phyloP scores from a whole-genome alignment of 2,329 filamentous ascomycete genomes.

The Aciculosporium take region DNA sequence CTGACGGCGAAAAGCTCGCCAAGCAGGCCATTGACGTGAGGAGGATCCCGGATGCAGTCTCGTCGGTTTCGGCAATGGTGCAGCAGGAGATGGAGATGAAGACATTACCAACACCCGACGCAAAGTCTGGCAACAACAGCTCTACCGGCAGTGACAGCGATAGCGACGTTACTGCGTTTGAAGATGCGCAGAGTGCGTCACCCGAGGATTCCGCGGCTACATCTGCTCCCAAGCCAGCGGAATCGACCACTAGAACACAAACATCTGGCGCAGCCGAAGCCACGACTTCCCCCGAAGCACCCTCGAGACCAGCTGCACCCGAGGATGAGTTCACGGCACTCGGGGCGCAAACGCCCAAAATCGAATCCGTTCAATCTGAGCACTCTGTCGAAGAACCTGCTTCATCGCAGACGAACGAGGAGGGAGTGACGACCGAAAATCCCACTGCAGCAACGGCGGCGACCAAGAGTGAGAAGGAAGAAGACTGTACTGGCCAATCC shows the following conservation, averaged over 20 bases:
- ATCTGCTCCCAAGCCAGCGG: conserved; percentile 1
- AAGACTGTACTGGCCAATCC: conserved; percentile 3
- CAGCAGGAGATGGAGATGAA: not conserved
- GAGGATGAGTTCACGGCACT: not conserved
- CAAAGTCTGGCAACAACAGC: not conserved
- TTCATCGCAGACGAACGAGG: not conserved
- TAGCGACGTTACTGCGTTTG: conserved; percentile 24
- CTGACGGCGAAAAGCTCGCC: not conserved
- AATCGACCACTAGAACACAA: conserved; percentile 1
- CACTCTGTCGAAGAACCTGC: conserved; percentile 1
- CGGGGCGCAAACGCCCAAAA: not conserved
- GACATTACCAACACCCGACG: not conserved
- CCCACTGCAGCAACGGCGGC: not conserved
- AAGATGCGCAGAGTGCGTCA: conserved; percentile 20
- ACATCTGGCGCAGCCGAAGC: not conserved
- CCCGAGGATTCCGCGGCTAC: not conserved
- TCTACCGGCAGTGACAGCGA: conserved; percentile 14
- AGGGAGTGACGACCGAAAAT: not conserved
- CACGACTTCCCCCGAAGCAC: not conserved
- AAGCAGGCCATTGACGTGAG: not conserved
- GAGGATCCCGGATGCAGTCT: not conserved
- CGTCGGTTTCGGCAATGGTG: not conserved
- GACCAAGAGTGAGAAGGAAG: not conserved
- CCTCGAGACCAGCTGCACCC: not conserved
- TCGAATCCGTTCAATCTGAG: not conserved